Evolutionary conservation across 306 rosid genomes (phyloP).

Genomic region (Dicorynia guianensis): DNA sequence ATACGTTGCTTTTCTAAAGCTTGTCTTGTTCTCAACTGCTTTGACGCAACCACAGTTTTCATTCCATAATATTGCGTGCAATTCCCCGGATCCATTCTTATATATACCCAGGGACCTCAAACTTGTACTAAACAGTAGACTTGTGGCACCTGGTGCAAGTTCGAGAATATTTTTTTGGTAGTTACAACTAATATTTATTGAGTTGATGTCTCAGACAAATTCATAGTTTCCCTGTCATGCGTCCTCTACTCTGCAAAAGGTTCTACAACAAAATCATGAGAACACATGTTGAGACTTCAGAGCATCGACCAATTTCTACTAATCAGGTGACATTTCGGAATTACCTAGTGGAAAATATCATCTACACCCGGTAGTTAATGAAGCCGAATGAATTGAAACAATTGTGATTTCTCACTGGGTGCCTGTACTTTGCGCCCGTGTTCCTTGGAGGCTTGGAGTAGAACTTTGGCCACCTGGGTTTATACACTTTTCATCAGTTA

Average conservation of each 20-base stretch:
- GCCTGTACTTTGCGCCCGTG: background rate
- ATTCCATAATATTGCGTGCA: background rate
- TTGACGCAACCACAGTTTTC: background rate
- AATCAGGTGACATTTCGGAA: background rate
- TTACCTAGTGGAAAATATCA: background rate
- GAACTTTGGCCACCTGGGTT: background rate
- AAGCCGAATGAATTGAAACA: background rate
- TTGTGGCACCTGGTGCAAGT: conserved; percentile 16
- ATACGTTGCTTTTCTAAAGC: background rate
- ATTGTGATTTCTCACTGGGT: conserved; percentile 6
- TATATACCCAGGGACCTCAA: conserved; percentile 17
- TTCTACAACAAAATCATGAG: background rate
- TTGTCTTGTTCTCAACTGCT: background rate
- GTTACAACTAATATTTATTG: background rate
- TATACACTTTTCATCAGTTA: background rate
- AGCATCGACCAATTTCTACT: background rate
- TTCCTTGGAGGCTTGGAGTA: conserved; percentile 2
- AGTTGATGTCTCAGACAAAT: background rate
- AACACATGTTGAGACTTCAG: background rate
- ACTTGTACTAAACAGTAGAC: background rate
- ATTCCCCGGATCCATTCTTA: background rate
- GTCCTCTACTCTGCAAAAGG: background rate
- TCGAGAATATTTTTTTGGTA: background rate
- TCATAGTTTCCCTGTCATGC: background rate
- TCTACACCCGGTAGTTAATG: background rate